Base-by-base conservation (phyloP, 805 yeast genomes). In the Lipomyces kockii region DNA sequence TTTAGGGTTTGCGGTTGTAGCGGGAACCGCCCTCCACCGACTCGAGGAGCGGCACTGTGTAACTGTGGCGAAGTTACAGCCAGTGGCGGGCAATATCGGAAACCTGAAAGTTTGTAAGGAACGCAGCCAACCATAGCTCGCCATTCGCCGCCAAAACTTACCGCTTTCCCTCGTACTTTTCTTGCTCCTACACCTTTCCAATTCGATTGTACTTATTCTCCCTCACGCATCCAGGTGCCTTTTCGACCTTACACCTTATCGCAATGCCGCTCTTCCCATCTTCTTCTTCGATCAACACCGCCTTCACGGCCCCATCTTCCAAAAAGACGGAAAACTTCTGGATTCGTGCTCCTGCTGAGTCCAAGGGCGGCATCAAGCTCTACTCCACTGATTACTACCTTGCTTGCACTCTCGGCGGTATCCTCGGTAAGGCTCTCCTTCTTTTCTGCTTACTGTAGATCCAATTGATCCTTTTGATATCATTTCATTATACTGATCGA, bases 381-480 rank as follows among this genome's bases (percentile, higher is more conserved):
- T 87, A 82, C 80, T 80, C 90, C 3, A 79, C 83, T 27, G 87
- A 89, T 76, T 90, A 87, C 81, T 90, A 83, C 80, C 81, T 82
- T 64, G 87, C 93, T 62, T 90, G 96, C 79, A 87, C 92, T 2
- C 60, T 88, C 52, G 96, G 93, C 58, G 96, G 94, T 73, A 84
- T 88, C 64, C 73, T 89, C 63, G 76, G 76, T 76, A 65, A 52
- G 76, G 53, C 12, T 39, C 35, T 43, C 5, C 22, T 54, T 20
- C 56, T n/a, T 22, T 25, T 34, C 35, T 58, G 8, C 37, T 7
- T 35, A 22, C n/a, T 25, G n/a, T 58, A n/a, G 53, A 14, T 20
- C 60, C 62, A 60, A 34, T 34, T 49, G 34, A 20, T 52, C 55
- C n/a, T 17, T 51, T 39, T 35, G 62, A n/a, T 20, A 35, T 53